phyloP scores from a whole-genome alignment of 2,329 filamentous ascomycete species.

The Penicillium verrucosum region DNA sequence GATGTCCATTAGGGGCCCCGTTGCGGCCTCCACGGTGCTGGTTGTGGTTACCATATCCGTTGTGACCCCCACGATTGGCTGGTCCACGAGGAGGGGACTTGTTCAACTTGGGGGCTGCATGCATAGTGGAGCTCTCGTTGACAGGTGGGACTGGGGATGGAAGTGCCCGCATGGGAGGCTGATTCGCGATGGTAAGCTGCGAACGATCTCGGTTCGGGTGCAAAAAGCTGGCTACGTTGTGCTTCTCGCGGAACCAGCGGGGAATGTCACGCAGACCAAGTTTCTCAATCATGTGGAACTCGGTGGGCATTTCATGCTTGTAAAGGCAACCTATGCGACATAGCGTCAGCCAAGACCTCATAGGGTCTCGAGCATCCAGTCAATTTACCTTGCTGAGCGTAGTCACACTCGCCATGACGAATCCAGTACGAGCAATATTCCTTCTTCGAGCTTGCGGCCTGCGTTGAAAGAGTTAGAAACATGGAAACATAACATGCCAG shows the following conservation, averaged over 20 bases:
- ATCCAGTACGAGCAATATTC: slow-evolving; percentile 89
- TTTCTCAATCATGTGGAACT: slow-evolving; percentile 61
- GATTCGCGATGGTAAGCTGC: slow-evolving; percentile 11
- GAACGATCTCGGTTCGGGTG: slow-evolving; percentile 15
- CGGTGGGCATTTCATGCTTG: slow-evolving; percentile 84
- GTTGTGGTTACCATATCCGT: neutral
- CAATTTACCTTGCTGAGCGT: slow-evolving; percentile 64
- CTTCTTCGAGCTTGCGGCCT: slow-evolving; percentile 51
- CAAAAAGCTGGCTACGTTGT: slow-evolving; percentile 30
- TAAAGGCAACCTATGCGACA: slow-evolving; percentile 66
- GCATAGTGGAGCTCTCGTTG: neutral
- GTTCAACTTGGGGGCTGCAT: neutral
- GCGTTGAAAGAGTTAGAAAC: slow-evolving; percentile 10
- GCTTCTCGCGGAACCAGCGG: slow-evolving; percentile 55
- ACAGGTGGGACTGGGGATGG: slow-evolving; percentile 3
- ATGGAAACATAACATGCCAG: neutral
- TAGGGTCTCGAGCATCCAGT: neutral
- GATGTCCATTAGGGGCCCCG: neutral
- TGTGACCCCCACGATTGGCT: neutral
- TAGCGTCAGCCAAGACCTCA: neutral
- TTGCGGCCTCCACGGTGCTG: neutral
- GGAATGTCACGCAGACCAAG: slow-evolving; percentile 64
- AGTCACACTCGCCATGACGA: slow-evolving; percentile 78
- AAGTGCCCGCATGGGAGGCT: slow-evolving; percentile 16
- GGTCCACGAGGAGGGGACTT: slow-evolving; percentile 1